Conservation (phyloP, 768 basidiomycete species). For the Paxillus ammoniavirescens region DNA sequence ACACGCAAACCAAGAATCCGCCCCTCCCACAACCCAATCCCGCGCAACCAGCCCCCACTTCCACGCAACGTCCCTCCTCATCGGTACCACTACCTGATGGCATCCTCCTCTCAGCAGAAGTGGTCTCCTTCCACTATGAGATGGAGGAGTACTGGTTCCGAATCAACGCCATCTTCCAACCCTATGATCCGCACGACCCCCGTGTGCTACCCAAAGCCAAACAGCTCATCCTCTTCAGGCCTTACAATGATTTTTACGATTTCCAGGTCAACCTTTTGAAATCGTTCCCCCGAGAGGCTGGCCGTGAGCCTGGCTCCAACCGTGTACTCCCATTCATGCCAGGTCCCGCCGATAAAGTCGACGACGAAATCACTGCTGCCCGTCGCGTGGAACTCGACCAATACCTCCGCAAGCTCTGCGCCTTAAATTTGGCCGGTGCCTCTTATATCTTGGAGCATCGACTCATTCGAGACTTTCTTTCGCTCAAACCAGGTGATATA, state of each 20-base stretch:
- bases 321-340: slow-evolving; percentile 97
- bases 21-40: slow-evolving; percentile 7
- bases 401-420: slow-evolving; percentile 80
- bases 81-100: slow-evolving; percentile 70
- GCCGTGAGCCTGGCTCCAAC: slow-evolving; percentile 60
- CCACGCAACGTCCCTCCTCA: slow-evolving; percentile 35
- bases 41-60: slow-evolving; percentile 8
- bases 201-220: slow-evolving; percentile 60
- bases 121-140: slow-evolving; percentile 97
- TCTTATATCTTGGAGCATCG: slow-evolving; percentile 80
- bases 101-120: slow-evolving; percentile 80
- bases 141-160: slow-evolving; percentile 98
- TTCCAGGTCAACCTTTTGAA: slow-evolving; percentile 91
- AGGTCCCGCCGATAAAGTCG: slow-evolving; percentile 82
- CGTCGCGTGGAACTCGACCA: slow-evolving; percentile 84
- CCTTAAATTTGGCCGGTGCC: slow-evolving; percentile 61
- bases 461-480: slow-evolving; percentile 80
- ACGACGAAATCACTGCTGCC: slow-evolving; percentile 78
- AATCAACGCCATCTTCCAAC: slow-evolving; percentile 84
- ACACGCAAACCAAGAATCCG: slow-evolving; percentile 21
- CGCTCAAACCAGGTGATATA: slow-evolving; percentile 83
- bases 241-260: slow-evolving; percentile 98
- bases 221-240: slow-evolving; percentile 86
- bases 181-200: slow-evolving; percentile 63
- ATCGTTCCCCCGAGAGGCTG: slow-evolving; percentile 88